phyloP scores from a whole-genome alignment of 352 stramenopile genomes.

The Phytophthora ohioensis region DNA sequence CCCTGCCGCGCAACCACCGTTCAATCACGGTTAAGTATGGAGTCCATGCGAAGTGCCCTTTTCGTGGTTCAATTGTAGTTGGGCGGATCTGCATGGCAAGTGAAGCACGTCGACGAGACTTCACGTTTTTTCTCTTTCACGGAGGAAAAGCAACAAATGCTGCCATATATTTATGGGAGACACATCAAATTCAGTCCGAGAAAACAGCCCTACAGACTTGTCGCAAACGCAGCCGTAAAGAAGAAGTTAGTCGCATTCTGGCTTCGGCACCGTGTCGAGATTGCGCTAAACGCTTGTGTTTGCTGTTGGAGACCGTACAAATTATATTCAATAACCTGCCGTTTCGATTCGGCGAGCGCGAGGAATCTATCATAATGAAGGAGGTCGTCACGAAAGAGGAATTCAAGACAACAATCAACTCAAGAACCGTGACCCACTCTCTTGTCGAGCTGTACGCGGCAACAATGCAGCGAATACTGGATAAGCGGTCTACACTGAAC shows the following conservation, averaged over 20 bases:
- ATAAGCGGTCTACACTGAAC: not conserved
- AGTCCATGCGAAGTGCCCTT: not conserved
- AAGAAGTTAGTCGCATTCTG: constrained; percentile 2
- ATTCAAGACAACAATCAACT: not conserved
- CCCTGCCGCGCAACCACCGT: not conserved
- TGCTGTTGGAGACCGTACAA: not conserved
- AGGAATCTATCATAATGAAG: not conserved
- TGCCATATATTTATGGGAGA: not conserved
- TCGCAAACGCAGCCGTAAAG: not conserved
- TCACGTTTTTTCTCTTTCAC: constrained; percentile 5
- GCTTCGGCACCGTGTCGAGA: not conserved
- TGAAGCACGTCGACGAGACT: not conserved
- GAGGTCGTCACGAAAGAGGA: constrained; percentile 7
- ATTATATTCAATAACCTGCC: not conserved
- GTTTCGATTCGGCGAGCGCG: constrained; percentile 2
- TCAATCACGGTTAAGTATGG: constrained; percentile 11
- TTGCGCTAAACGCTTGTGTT: constrained; percentile 1
- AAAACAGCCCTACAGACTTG: constrained; percentile 3
- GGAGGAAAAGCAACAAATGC: constrained; percentile 3
- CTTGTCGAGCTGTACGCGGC: constrained; percentile 2
- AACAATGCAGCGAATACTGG: not conserved
- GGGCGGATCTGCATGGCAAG: constrained; percentile 5
- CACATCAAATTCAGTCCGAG: not conserved
- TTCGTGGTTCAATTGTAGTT: not conserved
- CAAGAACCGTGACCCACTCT: not conserved